phyloP scores from a whole-genome alignment of 352 stramenopile genomes.

The Pythium aquatile region DNA sequence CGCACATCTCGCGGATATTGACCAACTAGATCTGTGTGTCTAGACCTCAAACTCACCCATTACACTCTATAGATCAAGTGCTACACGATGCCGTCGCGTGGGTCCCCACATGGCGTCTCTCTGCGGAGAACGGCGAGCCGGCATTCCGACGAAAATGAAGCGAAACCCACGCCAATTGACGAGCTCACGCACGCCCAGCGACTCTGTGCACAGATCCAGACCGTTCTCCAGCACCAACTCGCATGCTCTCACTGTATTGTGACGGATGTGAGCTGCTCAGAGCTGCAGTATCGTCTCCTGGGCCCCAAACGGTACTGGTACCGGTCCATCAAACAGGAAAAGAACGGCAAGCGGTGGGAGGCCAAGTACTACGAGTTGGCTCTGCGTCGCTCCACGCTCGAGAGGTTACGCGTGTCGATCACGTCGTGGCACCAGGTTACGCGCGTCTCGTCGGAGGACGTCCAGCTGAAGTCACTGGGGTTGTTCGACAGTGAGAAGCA shows the following conservation, averaged over 20 bases:
- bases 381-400: conserved; percentile 41
- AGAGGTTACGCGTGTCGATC: conserved; percentile 8
- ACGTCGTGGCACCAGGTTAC: conserved; percentile 37
- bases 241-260: conserved; percentile 7
- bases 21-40: not conserved
- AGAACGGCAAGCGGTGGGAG: conserved; percentile 54
- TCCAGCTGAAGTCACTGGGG: conserved; percentile 45
- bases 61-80: not conserved
- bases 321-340: conserved; percentile 63
- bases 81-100: conserved; percentile 17
- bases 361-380: conserved; percentile 52
- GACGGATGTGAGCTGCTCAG: conserved; percentile 46
- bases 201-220: conserved; percentile 12
- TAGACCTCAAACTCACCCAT: not conserved
- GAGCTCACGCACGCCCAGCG: conserved; percentile 11
- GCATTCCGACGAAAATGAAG: not conserved
- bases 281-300: conserved; percentile 58
- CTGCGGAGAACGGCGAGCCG: not conserved
- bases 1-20: not conserved
- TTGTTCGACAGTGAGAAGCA: conserved; percentile 61
- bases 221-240: not conserved
- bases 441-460: conserved; percentile 41
- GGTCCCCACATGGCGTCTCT: conserved; percentile 16
- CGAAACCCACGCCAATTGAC: not conserved
- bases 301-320: conserved; percentile 71